Evolutionary conservation across 306 rosid genomes (phyloP), one percentile per base, ranked within the genome.

Genomic region (Pueraria montana): DNA sequence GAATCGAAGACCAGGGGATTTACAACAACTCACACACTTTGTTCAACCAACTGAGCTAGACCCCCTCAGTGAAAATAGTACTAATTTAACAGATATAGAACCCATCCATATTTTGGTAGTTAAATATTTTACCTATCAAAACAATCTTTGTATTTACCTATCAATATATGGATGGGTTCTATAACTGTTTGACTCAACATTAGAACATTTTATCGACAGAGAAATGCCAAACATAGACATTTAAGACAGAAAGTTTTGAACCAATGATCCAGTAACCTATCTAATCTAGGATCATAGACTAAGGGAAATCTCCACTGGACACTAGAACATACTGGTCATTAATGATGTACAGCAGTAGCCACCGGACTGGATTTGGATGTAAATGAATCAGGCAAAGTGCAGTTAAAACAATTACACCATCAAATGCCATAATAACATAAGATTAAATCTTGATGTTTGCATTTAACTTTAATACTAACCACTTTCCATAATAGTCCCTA

Each of bases 1-100:
- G n/a, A n/a, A n/a, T n/a, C n/a, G n/a, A n/a, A n/a, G n/a, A n/a
- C n/a, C n/a, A n/a, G n/a, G n/a, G n/a, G n/a, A n/a, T n/a, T n/a
- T n/a, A n/a, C n/a, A n/a, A n/a, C n/a, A n/a, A n/a, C n/a, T n/a
- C n/a, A n/a, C n/a, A n/a, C n/a, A n/a, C n/a, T n/a, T n/a, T n/a
- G n/a, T n/a, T n/a, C n/a, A n/a, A n/a, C n/a, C n/a, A n/a, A n/a
- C n/a, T n/a, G n/a, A n/a, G n/a, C n/a, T n/a, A n/a, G n/a, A n/a
- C n/a, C n/a, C n/a, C n/a, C n/a, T n/a, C n/a, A n/a, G n/a, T 43
- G 45, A 82, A 50, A 61, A 52, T 46, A 67, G 49, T 53, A 53
- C 26, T 55, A 64, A 32, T 63, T 30, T 17, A 63, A 30, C 45
- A 64, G 70, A 3, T 14, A 62, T 27, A 62, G 69, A 30, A 16